Conservation (phyloP, 805 yeast genomes). For the Candida endomychidarum region DNA sequence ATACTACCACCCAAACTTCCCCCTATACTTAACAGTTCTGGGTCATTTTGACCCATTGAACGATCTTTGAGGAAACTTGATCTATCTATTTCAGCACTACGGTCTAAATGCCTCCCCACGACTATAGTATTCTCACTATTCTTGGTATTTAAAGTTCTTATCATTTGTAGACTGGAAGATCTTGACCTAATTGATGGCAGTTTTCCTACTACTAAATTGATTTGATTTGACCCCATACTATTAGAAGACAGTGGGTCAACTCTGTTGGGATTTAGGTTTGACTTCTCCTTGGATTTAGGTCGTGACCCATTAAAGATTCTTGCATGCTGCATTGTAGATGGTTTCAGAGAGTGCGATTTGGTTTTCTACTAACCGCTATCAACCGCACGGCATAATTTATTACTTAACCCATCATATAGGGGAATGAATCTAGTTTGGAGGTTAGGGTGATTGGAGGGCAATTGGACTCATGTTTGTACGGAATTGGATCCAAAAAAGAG, state of each 20-base stretch:
- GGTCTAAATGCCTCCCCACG: slow-evolving; percentile 14
- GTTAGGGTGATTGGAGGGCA: too few relatives aligned
- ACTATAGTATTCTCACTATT: slow-evolving; percentile 16
- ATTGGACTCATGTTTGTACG: too few relatives aligned
- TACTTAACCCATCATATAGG: too few relatives aligned
- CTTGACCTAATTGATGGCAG: slow-evolving; percentile 13
- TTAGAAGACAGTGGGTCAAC: not conserved
- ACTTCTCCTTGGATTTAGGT: slow-evolving; percentile 4
- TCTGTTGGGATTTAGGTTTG: slow-evolving; percentile 7
- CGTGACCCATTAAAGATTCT: slow-evolving; percentile 17
- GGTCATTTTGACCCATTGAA: slow-evolving; percentile 11
- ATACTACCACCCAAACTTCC: not conserved
- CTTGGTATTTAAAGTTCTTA: slow-evolving; percentile 10
- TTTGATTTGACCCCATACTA: slow-evolving; percentile 24
- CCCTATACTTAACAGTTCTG: not conserved
- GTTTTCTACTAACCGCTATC: too few relatives aligned
- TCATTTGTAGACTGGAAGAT: slow-evolving; percentile 13
- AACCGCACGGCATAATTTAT: too few relatives aligned
- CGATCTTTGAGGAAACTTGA: slow-evolving; percentile 7
- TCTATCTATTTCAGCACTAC: slow-evolving; percentile 8
- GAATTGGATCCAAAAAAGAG: too few relatives aligned
- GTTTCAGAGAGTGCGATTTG: too few relatives aligned
- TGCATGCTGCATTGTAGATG: slow-evolving; percentile 30
- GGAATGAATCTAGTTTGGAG: too few relatives aligned
- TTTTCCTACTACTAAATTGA: slow-evolving; percentile 19